A percentile compares a stretch with the other conserved stretches of the same genome.
These are phyloP conservation scores for Schoenoplectus tabernaemontani DNA, from an alignment of 202 grass and related monocot species.

Conservation along the genomic window DNA sequence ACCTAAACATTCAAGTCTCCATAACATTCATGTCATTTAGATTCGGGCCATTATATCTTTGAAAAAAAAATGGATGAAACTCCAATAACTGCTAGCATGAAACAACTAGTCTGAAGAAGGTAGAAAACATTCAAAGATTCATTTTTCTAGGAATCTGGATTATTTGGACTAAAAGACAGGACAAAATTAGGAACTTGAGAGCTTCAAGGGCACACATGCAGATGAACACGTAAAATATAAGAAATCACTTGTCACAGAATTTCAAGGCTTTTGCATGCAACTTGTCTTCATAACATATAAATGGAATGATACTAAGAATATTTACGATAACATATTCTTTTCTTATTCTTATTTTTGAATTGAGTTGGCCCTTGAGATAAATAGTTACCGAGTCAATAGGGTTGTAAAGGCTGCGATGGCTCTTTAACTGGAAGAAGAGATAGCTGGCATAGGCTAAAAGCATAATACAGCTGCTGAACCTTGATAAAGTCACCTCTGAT, in stretches of 20 bases:
- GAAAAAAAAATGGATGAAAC: no score
- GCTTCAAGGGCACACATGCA: not conserved
- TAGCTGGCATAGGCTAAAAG: constrained; percentile 98
- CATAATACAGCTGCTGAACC: constrained; percentile 99
- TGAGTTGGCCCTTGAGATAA: not conserved
- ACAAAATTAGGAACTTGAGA: not conserved
- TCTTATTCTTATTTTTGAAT: not conserved
- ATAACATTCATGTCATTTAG: not conserved
- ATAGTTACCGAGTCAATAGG: constrained; percentile 74
- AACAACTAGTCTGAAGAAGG: not conserved
- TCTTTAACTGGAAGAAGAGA: constrained; percentile 95
- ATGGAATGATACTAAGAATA: not conserved
- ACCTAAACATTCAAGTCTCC: not conserved
- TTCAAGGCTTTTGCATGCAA: not conserved
- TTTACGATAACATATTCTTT: not conserved
- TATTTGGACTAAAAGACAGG: not conserved
- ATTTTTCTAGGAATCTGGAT: not conserved
- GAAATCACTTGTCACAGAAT: not conserved
- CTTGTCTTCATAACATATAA: not conserved
- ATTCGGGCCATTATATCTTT: no score
- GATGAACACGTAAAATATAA: not conserved
- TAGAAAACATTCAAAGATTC: not conserved
- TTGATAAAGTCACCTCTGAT: constrained; percentile 96
- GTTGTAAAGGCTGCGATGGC: constrained; percentile 65
- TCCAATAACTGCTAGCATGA: not conserved